A percentile compares a stretch with the other conserved stretches of the same genome.
Conservation (phyloP, 1,284 basidiomycete species). For the Tilletia caries region DNA sequence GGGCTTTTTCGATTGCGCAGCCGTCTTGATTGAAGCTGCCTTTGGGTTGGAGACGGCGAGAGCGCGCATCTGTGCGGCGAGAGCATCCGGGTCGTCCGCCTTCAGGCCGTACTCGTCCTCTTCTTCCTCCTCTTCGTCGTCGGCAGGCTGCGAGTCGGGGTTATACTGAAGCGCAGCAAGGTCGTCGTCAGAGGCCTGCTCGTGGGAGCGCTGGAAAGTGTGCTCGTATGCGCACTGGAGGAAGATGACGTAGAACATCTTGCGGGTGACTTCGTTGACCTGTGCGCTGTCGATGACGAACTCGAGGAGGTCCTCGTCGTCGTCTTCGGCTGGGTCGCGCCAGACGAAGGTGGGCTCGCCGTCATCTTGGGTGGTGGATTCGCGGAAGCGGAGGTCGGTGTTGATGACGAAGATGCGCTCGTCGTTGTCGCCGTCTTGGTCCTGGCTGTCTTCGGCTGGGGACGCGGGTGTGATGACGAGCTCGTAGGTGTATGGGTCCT, state of each 20-base stretch:
- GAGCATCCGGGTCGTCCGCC: constrained; percentile 15
- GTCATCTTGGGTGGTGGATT: constrained; percentile 49
- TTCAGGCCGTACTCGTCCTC: constrained; percentile 31
- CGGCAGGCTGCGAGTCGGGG: background rate
- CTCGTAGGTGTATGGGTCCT: constrained; percentile 79
- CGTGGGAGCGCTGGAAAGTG: constrained; percentile 42
- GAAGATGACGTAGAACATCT: constrained; percentile 85
- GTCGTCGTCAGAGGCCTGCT: constrained; percentile 48
- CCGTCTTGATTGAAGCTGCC: background rate
- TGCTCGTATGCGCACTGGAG: constrained; percentile 87
- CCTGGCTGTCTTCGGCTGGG: constrained; percentile 10
- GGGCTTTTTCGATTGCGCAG: background rate
- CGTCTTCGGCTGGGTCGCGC: constrained; percentile 64
- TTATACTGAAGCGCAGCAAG: constrained; percentile 52
- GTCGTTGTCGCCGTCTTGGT: constrained; percentile 71
- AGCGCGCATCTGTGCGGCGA: constrained; percentile 7
- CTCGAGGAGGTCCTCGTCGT: constrained; percentile 69
- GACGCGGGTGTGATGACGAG: constrained; percentile 93
- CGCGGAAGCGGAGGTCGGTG: constrained; percentile 72
- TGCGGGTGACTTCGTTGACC: constrained; percentile 77
- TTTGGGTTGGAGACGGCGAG: background rate
- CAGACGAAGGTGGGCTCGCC: constrained; percentile 42
- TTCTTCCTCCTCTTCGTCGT: background rate
- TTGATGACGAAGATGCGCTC: constrained; percentile 88
- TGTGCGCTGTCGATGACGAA: constrained; percentile 64